A percentile compares a stretch with the other conserved stretches of the same genome.
Conservation (phyloP, 108 stramenopile genomes). For the Cyclotella sp. region DNA sequence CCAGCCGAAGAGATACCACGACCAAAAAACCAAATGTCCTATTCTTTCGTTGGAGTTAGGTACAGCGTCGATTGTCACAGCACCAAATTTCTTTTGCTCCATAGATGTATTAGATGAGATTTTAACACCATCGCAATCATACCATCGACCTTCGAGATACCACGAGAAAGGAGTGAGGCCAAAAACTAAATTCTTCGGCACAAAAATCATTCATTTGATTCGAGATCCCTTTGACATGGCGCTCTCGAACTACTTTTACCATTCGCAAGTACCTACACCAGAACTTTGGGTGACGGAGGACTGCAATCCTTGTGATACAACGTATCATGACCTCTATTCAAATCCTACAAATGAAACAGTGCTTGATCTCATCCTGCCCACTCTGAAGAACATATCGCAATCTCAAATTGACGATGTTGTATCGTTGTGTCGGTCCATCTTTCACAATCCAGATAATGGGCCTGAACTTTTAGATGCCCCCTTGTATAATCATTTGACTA, state of each 20-base stretch:
- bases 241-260: conserved; percentile 31
- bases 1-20: not conserved
- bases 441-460: conserved; percentile 5
- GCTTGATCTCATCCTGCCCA: conserved; percentile 3
- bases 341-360: conserved; percentile 1
- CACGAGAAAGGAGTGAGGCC: not conserved
- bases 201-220: conserved; percentile 28
- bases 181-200: not conserved
- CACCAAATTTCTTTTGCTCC: conserved; percentile 6
- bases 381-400: not conserved
- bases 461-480: not conserved
- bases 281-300: conserved; percentile 28
- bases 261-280: conserved; percentile 37
- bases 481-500: conserved; percentile 11
- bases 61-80: not conserved
- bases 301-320: conserved; percentile 24
- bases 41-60: not conserved
- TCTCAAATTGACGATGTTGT: conserved; percentile 5
- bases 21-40: not conserved
- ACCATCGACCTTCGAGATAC: not conserved
- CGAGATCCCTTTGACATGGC: conserved; percentile 33
- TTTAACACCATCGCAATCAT: not conserved
- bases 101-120: not conserved
- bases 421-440: conserved; percentile 13
- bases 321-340: not conserved